Evolutionary conservation across 2,329 filamentous ascomycete genomes (phyloP).

Genomic region (Lojkania enalia): DNA sequence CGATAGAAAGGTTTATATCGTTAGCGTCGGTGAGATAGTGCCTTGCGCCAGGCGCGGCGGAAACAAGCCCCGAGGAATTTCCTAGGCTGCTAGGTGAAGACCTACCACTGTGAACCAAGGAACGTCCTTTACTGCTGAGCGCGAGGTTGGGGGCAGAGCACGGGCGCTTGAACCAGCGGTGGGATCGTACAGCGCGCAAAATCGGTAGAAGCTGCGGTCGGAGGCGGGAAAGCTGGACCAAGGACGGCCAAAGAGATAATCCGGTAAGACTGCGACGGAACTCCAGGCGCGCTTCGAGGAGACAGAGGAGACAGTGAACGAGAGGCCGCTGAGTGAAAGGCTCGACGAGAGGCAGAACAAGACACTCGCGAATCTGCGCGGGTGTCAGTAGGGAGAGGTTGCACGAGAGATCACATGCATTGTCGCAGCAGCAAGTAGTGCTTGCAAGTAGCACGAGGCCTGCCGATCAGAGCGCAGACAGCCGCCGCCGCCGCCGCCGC

Average conservation of each 20-base stretch:
- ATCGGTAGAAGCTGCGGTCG: slow-evolving; percentile 13
- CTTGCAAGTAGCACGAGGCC: neutral
- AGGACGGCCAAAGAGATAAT: slow-evolving; percentile 28
- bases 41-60: neutral
- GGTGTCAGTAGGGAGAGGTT: slow-evolving; percentile 30
- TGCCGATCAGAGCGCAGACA: neutral
- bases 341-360: slow-evolving; percentile 15
- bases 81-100: slow-evolving; percentile 29
- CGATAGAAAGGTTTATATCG: slow-evolving; percentile 16
- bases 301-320: slow-evolving; percentile 24
- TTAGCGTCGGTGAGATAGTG: slow-evolving; percentile 34
- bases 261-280: slow-evolving; percentile 38
- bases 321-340: slow-evolving; percentile 32
- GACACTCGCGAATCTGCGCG: slow-evolving; percentile 35
- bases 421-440: slow-evolving; percentile 12
- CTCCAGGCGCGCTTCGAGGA: slow-evolving; percentile 33
- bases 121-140: slow-evolving; percentile 21
- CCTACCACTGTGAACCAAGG: slow-evolving; percentile 30
- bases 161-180: slow-evolving; percentile 10
- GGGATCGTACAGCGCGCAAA: slow-evolving; percentile 21
- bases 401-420: slow-evolving; percentile 37
- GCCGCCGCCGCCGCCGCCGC: neutral
- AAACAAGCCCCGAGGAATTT: too few species aligned
- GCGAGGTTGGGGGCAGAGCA: slow-evolving; percentile 21
- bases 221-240: slow-evolving; percentile 11